phyloP scores from a whole-genome alignment of 2,329 filamentous ascomycete genomes.

The Colletotrichum paranaense region DNA sequence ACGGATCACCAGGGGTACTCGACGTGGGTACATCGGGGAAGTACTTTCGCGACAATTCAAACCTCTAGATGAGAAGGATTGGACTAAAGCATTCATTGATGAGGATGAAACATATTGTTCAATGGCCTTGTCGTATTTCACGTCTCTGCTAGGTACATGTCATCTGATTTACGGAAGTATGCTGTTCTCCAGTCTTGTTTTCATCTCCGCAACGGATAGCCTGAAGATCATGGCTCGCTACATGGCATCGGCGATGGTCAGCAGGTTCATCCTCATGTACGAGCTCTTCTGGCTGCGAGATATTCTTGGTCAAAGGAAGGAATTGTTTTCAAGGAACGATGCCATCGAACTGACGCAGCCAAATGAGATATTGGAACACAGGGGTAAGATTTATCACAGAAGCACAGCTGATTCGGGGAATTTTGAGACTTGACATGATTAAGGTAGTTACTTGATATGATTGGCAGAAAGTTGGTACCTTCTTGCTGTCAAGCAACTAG shows the following conservation, averaged over 20 bases:
- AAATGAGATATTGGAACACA: no score
- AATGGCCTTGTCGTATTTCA: not conserved
- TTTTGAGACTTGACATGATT: no score
- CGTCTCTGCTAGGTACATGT: not conserved
- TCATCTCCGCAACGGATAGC: not conserved
- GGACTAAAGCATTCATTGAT: fast-evolving
- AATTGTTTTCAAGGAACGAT: not conserved
- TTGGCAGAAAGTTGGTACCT: no score
- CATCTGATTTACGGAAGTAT: not conserved
- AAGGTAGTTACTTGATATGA: no score
- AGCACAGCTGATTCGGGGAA: no score
- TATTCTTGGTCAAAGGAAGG: not conserved
- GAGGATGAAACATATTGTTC: fast-evolving
- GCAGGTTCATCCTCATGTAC: not conserved
- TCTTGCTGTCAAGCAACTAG: no score
- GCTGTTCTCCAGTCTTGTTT: not conserved
- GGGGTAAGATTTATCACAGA: no score
- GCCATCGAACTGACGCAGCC: no score
- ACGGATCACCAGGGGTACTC: not conserved
- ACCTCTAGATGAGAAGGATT: fast-evolving
- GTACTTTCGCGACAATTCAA: not conserved
- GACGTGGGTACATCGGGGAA: not conserved
- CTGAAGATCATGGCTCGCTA: not conserved
- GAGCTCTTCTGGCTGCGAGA: not conserved
- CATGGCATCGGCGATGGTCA: not conserved